A percentile compares a stretch with the other conserved stretches of the same genome.
These are phyloP conservation scores for Trichocomaceae sp. DNA, from an alignment of 2,329 filamentous ascomycete species.

Conservation along the genomic window DNA sequence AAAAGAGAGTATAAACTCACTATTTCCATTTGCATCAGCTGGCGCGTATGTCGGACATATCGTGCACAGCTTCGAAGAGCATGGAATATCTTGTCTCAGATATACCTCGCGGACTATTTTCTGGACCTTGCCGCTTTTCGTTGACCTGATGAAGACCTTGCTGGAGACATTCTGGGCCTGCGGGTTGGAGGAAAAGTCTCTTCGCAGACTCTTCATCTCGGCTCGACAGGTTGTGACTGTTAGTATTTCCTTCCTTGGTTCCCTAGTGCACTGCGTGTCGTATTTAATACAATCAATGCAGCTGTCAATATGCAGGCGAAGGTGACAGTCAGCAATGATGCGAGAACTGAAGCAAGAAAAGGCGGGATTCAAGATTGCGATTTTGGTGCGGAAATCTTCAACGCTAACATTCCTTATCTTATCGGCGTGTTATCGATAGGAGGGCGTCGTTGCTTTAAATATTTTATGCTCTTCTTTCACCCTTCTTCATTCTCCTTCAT, in stretches of 20 bases:
- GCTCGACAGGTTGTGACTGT: neutral
- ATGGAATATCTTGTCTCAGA: constrained; percentile 91
- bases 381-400: neutral
- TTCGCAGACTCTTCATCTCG: constrained; percentile 58
- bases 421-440: neutral
- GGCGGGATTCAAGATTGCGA: neutral
- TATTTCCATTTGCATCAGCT: constrained; percentile 67
- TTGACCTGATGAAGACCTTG: constrained; percentile 93
- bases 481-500: neutral
- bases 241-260: neutral
- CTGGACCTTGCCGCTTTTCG: constrained; percentile 92
- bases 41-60: constrained; percentile 69
- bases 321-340: neutral
- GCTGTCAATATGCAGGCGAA: neutral
- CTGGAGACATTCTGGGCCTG: constrained; percentile 72
- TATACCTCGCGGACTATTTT: constrained; percentile 98
- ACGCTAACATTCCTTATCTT: neutral
- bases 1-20: constrained; percentile 40
- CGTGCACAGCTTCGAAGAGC: constrained; percentile 83
- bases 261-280: neutral
- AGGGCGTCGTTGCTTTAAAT: neutral
- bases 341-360: neutral
- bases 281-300: neutral
- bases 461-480: neutral
- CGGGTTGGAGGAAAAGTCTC: constrained; percentile 48